Conservation (phyloP, 2,329 filamentous ascomycete species). For the Cadophora sp. region DNA sequence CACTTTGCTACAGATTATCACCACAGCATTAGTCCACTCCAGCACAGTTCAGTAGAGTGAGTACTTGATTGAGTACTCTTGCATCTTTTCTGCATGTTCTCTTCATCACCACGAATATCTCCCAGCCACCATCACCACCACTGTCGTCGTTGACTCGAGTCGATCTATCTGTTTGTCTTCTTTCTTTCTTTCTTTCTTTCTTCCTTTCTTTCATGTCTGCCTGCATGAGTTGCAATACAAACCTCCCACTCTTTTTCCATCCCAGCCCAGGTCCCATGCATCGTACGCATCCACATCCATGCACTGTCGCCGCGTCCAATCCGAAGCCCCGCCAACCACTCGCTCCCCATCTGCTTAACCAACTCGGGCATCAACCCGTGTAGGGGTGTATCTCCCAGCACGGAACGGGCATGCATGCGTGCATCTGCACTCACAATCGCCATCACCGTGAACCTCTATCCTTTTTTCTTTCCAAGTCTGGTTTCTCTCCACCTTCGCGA, state of each 20-base stretch:
- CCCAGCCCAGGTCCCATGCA: conserved; percentile 15
- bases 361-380: neutral
- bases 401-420: conserved; percentile 14
- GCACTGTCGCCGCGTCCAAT: neutral
- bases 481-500: conserved; percentile 10
- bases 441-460: conserved; percentile 13
- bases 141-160: neutral
- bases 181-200: neutral
- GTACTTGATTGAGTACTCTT: too few species aligned
- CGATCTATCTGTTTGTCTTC: neutral
- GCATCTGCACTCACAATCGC: conserved; percentile 13
- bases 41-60: too few species aligned
- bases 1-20: neutral
- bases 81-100: neutral
- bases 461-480: conserved; percentile 15
- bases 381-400: conserved; percentile 18
- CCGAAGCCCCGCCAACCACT: conserved; percentile 7
- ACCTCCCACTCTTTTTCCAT: neutral
- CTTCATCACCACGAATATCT: neutral
- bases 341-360: neutral
- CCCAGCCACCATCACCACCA: neutral
- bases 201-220: neutral
- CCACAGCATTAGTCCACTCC: too few species aligned
- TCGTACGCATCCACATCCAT: conserved; percentile 5
- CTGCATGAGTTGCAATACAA: neutral